A percentile compares a stretch with the other conserved stretches of the same genome.
These are phyloP conservation scores for Aureobasidium subglaciale DNA, from an alignment of 2,329 filamentous ascomycete species.

Conservation along the genomic window DNA sequence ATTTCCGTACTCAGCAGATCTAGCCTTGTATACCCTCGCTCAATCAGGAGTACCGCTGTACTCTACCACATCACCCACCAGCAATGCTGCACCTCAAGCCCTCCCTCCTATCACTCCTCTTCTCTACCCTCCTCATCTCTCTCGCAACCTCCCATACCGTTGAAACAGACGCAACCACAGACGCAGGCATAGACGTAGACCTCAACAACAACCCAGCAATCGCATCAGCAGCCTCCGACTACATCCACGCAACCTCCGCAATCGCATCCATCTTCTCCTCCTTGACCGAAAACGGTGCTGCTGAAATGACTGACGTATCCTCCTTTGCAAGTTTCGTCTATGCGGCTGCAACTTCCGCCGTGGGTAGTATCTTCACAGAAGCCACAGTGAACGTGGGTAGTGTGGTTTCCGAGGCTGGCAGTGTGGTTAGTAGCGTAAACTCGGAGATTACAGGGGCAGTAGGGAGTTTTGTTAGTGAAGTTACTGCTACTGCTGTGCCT, in stretches of 20 bases:
- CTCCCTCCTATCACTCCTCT: too few species aligned
- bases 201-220: not conserved
- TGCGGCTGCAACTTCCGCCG: not conserved
- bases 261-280: not conserved
- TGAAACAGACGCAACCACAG: not conserved
- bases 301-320: too few species aligned
- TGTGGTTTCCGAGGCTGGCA: not conserved
- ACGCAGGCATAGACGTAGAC: too few species aligned
- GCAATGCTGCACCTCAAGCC: not conserved
- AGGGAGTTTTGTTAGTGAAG: too few species aligned
- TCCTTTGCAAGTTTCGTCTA: not conserved
- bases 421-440: not conserved
- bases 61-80: too few species aligned
- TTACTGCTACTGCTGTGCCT: not conserved
- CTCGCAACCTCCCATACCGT: not conserved
- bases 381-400: not conserved
- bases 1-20: too few species aligned
- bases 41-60: too few species aligned
- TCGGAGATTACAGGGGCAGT: too few species aligned
- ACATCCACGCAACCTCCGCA: not conserved
- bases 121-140: not conserved
- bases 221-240: not conserved
- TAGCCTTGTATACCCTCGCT: too few species aligned
- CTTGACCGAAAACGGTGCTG: too few species aligned
- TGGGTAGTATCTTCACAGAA: not conserved